These are phyloP conservation scores for Neonothopanus nambi DNA, from an alignment of 1,284 basidiomycete species.

Conservation along the genomic window DNA sequence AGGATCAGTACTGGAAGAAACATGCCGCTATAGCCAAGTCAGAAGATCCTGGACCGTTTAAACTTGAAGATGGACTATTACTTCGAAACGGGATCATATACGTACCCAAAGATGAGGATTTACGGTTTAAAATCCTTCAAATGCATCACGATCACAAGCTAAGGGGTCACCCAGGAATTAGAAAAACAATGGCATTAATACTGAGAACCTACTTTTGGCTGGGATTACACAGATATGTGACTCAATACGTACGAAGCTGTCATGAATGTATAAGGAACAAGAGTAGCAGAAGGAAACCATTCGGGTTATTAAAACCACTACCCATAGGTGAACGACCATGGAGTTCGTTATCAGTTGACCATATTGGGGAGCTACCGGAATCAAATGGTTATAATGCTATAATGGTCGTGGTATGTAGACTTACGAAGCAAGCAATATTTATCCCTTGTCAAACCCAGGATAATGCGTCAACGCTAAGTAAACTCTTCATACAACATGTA, in stretches of 20 bases:
- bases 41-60: background rate
- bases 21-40: too few species aligned
- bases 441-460: constrained; percentile 15
- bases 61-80: constrained; percentile 20
- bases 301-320: constrained; percentile 10
- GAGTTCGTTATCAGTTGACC: constrained; percentile 10
- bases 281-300: background rate
- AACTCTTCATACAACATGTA: constrained; percentile 9
- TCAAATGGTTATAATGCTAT: constrained; percentile 29
- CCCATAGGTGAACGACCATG: constrained; percentile 9
- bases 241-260: constrained; percentile 16
- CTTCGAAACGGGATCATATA: constrained; percentile 7
- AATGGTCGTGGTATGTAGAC: constrained; percentile 23
- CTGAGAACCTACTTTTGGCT: constrained; percentile 27
- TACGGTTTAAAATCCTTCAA: background rate
- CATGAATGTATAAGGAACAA: background rate
- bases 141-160: constrained; percentile 15
- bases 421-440: constrained; percentile 20
- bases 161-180: constrained; percentile 32
- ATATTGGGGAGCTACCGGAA: constrained; percentile 29
- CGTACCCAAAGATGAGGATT: constrained; percentile 8
- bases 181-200: constrained; percentile 28
- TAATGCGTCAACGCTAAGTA: background rate
- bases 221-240: constrained; percentile 14
- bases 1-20: too few species aligned